Conservation (phyloP, 2,329 filamentous ascomycete species). For the Gnomoniopsis smithogilvyi region DNA sequence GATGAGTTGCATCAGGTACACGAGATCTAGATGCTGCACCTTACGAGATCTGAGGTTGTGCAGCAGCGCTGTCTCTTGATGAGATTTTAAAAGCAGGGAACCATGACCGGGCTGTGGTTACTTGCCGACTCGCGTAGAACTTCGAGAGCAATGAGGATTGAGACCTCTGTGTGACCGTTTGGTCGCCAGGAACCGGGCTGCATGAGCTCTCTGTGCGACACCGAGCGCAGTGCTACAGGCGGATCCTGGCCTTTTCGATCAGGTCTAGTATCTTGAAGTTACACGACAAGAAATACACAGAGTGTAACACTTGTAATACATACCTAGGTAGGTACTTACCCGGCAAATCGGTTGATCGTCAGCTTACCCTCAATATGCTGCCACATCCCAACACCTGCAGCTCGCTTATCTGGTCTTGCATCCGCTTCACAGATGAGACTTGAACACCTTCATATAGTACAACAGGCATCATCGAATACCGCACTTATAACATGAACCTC, state of each 20-base stretch:
- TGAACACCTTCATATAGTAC: too few relatives aligned
- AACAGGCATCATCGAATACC: too few relatives aligned
- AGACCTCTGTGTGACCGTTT: not conserved
- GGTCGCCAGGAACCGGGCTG: not conserved
- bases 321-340: not conserved
- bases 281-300: conserved; percentile 2
- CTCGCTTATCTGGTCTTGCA: conserved; percentile 13
- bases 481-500: too few relatives aligned
- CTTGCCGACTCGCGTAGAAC: not conserved
- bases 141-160: not conserved
- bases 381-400: not conserved
- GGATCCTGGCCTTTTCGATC: not conserved
- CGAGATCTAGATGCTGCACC: conserved; percentile 8
- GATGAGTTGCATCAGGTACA: not conserved
- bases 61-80: not conserved
- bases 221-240: conserved; percentile 6
- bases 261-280: not conserved
- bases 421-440: conserved; percentile 6
- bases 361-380: not conserved
- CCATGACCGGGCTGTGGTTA: too few relatives aligned
- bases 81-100: too few relatives aligned
- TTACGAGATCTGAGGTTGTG: not conserved
- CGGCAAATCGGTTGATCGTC: conserved; percentile 6
- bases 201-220: conserved; percentile 4
- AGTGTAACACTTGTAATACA: too few relatives aligned